These are phyloP conservation scores for Hordeum pubiflorum DNA, from an alignment of 202 grass and related monocot species.

Conservation along the genomic window DNA sequence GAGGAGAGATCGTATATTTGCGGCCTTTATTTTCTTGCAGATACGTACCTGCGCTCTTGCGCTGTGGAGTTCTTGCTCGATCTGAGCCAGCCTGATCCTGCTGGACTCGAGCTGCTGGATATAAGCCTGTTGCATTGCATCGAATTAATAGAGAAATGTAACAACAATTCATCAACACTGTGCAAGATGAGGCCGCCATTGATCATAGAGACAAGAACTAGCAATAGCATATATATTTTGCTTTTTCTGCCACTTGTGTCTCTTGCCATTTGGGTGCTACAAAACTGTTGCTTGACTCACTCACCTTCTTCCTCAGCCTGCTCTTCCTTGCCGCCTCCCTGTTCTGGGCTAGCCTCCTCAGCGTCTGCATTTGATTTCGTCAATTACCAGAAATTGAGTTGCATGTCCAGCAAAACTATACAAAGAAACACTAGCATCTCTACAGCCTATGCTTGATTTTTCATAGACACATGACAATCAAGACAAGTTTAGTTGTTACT, in stretches of 20 bases:
- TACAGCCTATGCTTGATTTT: neutral
- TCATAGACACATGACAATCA: neutral
- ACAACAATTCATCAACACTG: neutral
- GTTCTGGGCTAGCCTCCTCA: slow-evolving; percentile 93
- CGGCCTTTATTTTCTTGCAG: neutral
- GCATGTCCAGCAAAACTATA: neutral
- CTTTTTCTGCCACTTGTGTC: neutral
- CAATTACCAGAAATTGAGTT: neutral
- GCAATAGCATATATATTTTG: neutral
- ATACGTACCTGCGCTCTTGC: slow-evolving; percentile 53
- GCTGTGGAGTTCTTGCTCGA: slow-evolving; percentile 79
- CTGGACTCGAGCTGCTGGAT: slow-evolving; percentile 89
- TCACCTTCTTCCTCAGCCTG: slow-evolving; percentile 90
- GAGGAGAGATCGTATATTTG: neutral
- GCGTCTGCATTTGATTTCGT: slow-evolving; percentile 44
- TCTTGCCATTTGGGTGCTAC: neutral
- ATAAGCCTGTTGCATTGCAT: slow-evolving; percentile 52
- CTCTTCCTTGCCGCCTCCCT: slow-evolving; percentile 94
- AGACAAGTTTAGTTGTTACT: slow-evolving; percentile 27
- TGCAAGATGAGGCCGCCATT: neutral
- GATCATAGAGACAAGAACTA: neutral
- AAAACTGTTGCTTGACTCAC: neutral
- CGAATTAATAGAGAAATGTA: neutral
- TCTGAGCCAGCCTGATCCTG: slow-evolving; percentile 77
- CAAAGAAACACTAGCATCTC: neutral